phyloP scores from a whole-genome alignment of 257 asterid species.

The Solanum habrochaites region DNA sequence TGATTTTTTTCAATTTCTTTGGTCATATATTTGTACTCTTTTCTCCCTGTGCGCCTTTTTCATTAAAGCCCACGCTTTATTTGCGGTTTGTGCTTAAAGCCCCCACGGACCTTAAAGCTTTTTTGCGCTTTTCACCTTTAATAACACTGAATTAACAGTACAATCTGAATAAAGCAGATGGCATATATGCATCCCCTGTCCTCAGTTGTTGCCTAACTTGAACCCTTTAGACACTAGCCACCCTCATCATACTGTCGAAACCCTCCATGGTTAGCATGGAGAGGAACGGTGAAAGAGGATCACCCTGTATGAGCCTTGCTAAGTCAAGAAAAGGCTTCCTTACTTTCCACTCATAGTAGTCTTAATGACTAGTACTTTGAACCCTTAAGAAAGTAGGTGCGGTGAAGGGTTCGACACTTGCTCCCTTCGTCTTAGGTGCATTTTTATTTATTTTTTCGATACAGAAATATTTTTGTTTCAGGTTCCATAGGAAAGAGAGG shows the following conservation, averaged over 20 bases:
- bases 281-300: not conserved
- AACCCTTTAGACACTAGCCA: not conserved
- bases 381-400: not conserved
- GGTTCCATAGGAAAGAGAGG: not conserved
- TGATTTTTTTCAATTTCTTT: too few relatives aligned
- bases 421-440: not conserved
- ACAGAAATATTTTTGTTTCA: not conserved
- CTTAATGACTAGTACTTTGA: not conserved
- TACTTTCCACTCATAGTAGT: not conserved
- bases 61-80: too few relatives aligned
- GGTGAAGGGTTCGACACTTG: not conserved
- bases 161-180: not conserved
- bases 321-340: not conserved
- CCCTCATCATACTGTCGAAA: not conserved
- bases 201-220: not conserved
- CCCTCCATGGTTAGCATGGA: not conserved
- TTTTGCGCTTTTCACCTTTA: too few relatives aligned
- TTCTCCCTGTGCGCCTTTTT: too few relatives aligned
- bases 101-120: too few relatives aligned
- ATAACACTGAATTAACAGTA: not conserved
- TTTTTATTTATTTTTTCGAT: not conserved
- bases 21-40: too few relatives aligned
- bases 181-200: not conserved
- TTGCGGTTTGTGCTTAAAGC: too few relatives aligned
- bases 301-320: not conserved